Conservation (phyloP, 345 rosid genomes). For the Syzygium aromaticum region DNA sequence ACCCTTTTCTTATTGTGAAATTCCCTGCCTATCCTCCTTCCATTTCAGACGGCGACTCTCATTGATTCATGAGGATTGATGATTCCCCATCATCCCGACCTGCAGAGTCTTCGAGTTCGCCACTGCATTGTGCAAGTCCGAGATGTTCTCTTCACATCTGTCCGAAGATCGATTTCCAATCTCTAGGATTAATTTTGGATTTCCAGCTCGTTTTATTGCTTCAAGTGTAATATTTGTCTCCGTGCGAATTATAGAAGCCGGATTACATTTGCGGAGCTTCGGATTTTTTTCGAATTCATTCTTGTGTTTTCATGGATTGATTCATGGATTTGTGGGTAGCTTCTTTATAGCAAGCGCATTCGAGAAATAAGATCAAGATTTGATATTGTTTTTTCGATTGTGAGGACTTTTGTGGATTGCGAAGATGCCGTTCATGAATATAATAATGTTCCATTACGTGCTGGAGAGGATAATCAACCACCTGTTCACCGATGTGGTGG, state of each 20-base stretch:
- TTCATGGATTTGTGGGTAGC: background rate
- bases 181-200: background rate
- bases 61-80: background rate
- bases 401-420: background rate
- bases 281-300: background rate
- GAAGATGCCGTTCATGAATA: conserved; percentile 61
- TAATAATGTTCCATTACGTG: conserved; percentile 86
- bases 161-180: background rate
- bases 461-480: conserved; percentile 64
- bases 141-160: background rate
- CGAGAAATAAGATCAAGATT: background rate
- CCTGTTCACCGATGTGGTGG: conserved; percentile 58
- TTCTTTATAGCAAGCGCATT: background rate
- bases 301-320: background rate
- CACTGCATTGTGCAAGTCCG: background rate
- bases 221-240: background rate
- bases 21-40: background rate
- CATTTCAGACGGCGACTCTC: background rate
- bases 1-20: background rate
- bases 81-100: no score
- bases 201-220: background rate
- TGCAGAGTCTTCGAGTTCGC: background rate
- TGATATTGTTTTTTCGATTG: background rate
- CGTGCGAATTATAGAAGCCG: background rate
- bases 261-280: background rate